These are phyloP conservation scores for Pichia sp. DNA, from an alignment of 1,139 yeast genomes.

Conservation along the genomic window DNA sequence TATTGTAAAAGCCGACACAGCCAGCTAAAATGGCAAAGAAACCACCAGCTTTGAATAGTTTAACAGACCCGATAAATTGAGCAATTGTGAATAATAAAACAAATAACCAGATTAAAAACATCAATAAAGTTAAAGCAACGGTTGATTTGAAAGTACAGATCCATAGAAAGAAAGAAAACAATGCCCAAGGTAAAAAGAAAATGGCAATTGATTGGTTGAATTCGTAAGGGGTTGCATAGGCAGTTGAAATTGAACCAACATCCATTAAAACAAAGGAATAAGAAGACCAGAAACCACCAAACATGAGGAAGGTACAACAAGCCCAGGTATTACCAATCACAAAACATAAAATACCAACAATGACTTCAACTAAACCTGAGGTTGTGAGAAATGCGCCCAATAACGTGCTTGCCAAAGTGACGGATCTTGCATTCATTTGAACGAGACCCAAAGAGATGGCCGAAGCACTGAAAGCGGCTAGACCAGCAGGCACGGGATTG, in stretches of 20 bases:
- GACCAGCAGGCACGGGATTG: conserved; percentile 33
- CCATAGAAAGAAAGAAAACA: conserved; percentile 54
- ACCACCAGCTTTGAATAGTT: conserved; percentile 61
- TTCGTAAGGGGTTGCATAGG: conserved; percentile 42
- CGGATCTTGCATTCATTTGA: conserved; percentile 34
- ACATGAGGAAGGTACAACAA: conserved; percentile 44
- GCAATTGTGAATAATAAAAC: conserved; percentile 54
- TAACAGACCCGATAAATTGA: conserved; percentile 41
- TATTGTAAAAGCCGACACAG: conserved; percentile 55
- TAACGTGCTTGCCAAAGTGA: conserved; percentile 32
- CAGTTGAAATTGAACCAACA: conserved; percentile 47
- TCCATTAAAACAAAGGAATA: conserved; percentile 54
- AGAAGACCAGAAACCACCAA: conserved; percentile 72
- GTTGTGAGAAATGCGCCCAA: conserved; percentile 40
- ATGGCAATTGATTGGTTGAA: conserved; percentile 51
- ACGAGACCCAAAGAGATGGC: conserved; percentile 29
- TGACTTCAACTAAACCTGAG: conserved; percentile 42
- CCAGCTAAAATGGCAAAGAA: conserved; percentile 58
- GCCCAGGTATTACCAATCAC: conserved; percentile 41
- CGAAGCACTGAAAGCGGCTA: conserved; percentile 29
- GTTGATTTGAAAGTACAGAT: conserved; percentile 60
- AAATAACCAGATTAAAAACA: conserved; percentile 49
- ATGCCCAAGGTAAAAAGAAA: conserved; percentile 59
- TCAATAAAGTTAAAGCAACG: conserved; percentile 49
- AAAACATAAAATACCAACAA: conserved; percentile 41